Conservation (phyloP, 2,329 filamentous ascomycete genomes). For the Colletotrichum agaves region DNA sequence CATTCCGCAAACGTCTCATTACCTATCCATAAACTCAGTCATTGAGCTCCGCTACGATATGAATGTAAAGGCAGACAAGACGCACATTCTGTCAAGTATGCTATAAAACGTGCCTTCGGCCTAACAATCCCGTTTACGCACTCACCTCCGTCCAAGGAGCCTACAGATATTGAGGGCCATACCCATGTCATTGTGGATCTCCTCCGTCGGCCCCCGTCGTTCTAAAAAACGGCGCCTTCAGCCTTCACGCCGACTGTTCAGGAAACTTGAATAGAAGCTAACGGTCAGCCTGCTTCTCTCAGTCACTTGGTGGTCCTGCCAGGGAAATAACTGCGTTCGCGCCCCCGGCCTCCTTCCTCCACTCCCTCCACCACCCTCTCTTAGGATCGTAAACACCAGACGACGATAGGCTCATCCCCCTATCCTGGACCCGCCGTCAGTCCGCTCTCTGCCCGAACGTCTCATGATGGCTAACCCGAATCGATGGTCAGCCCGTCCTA, state of each 20-base stretch:
- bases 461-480: conserved; percentile 29
- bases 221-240: conserved; percentile 13
- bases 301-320: conserved; percentile 14
- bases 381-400: conserved; percentile 36
- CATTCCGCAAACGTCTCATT: conserved; percentile 1
- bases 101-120: conserved; percentile 6
- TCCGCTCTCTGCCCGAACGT: conserved; percentile 29
- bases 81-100: conserved; percentile 8
- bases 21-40: conserved; percentile 22
- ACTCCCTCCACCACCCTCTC: conserved; percentile 27
- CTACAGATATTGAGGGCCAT: conserved; percentile 18
- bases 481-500: conserved; percentile 24
- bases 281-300: neutral
- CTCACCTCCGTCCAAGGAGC: conserved; percentile 17
- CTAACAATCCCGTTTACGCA: conserved; percentile 14
- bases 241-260: conserved; percentile 15
- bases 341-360: conserved; percentile 19
- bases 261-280: neutral
- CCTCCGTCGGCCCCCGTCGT: conserved; percentile 23
- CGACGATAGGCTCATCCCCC: conserved; percentile 34
- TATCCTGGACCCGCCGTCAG: conserved; percentile 29
- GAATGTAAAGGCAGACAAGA: neutral
- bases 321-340: conserved; percentile 25
- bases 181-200: conserved; percentile 1
- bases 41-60: conserved; percentile 22